Evolutionary conservation across 192 early-diverging fungal genomes (phyloP), one percentile per base, ranked within the genome.

Genomic region (Rhizophagus sp.): DNA sequence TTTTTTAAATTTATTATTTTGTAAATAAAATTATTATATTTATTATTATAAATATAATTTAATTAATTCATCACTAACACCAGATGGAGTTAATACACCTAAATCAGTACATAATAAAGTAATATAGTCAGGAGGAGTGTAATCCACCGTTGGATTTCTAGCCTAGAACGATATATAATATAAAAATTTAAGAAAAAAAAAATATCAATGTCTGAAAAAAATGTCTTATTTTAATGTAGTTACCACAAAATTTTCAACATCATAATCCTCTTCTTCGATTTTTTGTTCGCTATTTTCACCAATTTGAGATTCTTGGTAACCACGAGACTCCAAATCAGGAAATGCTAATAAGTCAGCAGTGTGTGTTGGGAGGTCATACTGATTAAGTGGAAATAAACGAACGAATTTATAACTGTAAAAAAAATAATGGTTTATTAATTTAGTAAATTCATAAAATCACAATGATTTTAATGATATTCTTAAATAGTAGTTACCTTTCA

Each of bases 51-150:
- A 87, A 81, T 93, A 93, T 80, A 94, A 86, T 82, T 95, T 95
- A 82, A 95, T 95, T 62, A 95, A 86, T 85, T 95, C 94, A 80
- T 95, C 94, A 68, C 89, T 90, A 6, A 97, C 96, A 66, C 93
- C 95, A 10, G 92, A 91, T 11, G 97, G 97, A 22, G 96, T 97
- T 80, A 98, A 87, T 4, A 97, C 94, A 30, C 97, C 97, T 63
- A 95, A 82, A 82, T 98, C 94, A 3, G 97, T 98, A 67, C 80
- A 94, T 75, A 98, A 86, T 25, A 97, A 82, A 13, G 94, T 94
- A 47, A 98, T 94, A 82, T 94, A 95, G 79, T 93, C 88, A 13
- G 97, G 97, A 66, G 97, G 97, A 5, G 97, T 97, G 81, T 96
- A 97, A 84, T 98, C 97, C 17, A 98, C 92, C 66, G 88, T 83